Conservation (phyloP, 106 monocot genomes). For the Chionographis japonica region DNA sequence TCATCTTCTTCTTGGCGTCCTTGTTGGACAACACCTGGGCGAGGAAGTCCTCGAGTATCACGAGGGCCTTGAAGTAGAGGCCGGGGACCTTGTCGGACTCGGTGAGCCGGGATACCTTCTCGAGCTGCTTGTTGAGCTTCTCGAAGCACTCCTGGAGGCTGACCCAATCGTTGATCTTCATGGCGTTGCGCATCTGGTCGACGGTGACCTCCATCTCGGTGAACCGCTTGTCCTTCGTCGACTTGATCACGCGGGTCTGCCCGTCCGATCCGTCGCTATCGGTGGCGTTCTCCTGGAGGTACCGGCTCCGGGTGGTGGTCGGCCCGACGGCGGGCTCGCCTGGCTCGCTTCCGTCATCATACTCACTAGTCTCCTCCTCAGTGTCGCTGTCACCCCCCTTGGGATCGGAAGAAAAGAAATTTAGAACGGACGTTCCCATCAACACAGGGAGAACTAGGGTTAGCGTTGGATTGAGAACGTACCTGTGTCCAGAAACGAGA, state of each 20-base stretch:
- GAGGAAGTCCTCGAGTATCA: conserved; percentile 88
- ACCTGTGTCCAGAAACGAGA: conserved; percentile 54
- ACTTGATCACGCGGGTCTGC: conserved; percentile 55
- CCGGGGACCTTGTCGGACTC: conserved; percentile 53
- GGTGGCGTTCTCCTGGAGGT: conserved; percentile 30
- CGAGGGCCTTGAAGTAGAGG: conserved; percentile 77
- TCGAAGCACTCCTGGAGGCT: conserved; percentile 84
- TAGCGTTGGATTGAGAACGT: neutral
- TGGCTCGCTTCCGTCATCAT: conserved; percentile 24
- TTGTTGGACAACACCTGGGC: conserved; percentile 73
- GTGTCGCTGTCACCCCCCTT: conserved; percentile 52
- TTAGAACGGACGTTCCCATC: neutral
- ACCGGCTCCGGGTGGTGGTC: conserved; percentile 14
- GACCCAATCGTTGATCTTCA: conserved; percentile 97
- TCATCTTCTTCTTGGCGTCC: conserved; percentile 98
- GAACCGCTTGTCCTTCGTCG: conserved; percentile 65
- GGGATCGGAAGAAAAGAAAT: neutral
- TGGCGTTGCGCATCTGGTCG: conserved; percentile 81
- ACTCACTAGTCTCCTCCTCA: conserved; percentile 36
- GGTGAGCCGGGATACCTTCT: conserved; percentile 74
- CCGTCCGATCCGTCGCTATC: conserved; percentile 77
- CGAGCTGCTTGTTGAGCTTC: conserved; percentile 91
- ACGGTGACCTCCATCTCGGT: conserved; percentile 80
- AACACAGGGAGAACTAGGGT: neutral
- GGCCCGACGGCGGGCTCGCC: conserved; percentile 5